phyloP scores from a whole-genome alignment of 2,329 filamentous ascomycete species.

The Tolypocladium album region DNA sequence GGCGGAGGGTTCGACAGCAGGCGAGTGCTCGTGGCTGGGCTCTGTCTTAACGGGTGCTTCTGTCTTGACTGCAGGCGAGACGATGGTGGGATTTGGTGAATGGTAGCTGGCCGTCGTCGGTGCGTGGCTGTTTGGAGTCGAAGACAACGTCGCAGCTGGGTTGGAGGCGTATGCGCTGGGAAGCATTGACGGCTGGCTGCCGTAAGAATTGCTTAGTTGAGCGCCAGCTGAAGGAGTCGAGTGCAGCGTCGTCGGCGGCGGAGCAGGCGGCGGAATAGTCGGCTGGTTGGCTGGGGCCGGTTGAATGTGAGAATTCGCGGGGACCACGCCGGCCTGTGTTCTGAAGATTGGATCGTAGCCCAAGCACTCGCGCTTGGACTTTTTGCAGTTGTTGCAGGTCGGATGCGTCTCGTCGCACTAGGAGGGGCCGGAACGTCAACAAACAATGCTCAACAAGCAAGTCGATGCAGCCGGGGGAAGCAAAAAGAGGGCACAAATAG shows the following conservation, averaged over 20 bases:
- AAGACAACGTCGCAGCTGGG: constrained; percentile 19
- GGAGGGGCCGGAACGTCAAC: constrained; percentile 15
- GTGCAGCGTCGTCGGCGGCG: constrained; percentile 9
- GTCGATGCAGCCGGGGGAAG: background rate
- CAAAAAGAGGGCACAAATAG: background rate
- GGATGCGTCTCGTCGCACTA: constrained; percentile 97
- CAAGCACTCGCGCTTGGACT: constrained; percentile 77
- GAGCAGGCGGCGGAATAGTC: constrained; percentile 21
- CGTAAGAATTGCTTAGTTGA: constrained; percentile 29
- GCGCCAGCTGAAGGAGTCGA: constrained; percentile 13
- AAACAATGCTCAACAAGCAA: constrained; percentile 7
- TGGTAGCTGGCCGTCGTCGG: constrained; percentile 20
- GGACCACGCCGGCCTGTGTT: constrained; percentile 56
- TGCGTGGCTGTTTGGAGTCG: constrained; percentile 9
- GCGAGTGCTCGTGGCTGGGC: constrained; percentile 41
- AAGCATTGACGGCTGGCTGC: constrained; percentile 32
- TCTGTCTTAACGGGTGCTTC: constrained; percentile 23
- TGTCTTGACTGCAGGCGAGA: constrained; percentile 8
- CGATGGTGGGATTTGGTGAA: constrained; percentile 19
- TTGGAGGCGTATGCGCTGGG: constrained; percentile 27
- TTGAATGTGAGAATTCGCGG: constrained; percentile 50
- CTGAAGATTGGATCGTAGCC: constrained; percentile 86
- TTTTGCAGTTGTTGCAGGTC: constrained; percentile 80
- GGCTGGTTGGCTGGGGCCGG: constrained; percentile 19
- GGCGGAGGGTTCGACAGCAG: constrained; percentile 52